Base-by-base conservation (phyloP, 2,329 filamentous ascomycete species). In the Botrytis hyacinthi region DNA sequence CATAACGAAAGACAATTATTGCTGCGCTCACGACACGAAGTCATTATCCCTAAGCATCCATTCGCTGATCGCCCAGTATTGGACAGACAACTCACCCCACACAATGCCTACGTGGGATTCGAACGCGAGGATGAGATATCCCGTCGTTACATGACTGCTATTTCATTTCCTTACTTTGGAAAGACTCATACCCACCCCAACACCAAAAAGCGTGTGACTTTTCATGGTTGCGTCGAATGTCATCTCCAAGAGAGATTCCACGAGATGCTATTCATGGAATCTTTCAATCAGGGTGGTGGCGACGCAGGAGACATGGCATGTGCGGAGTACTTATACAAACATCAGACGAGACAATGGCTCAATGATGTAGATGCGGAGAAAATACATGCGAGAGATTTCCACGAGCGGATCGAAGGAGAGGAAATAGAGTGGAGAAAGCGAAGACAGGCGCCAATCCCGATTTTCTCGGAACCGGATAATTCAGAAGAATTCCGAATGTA, bases 121-220 rank as follows among this genome's bases (percentile, higher is more conserved):
- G 65, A 68, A 22, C 16, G 46, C 16, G 5, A 20, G 7, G 46
- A 42, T 12, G 35, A 68, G 3, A 16, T 68, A 42, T 35, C 35
- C 35, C 35, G 35, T 32, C 65, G 46, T 37, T 68, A 68, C 48
- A 68, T 57, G 65, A 57, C 65, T 18, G 65, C 65, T 2, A 57
- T 68, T 5, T 14, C 35, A 3, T 57, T 68, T 20, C 18, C 65
- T 26, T 68, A 42, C 48, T 68, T 68, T 10, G 48, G 65, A 14
- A 57, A 40, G 22, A 57, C 35, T 51, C 40, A 22, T 12, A 54
- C 26, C 1, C n/a, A 54, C 3, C 48, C 65, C 16, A 22, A 42
- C 4, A 22, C 6, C 1, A 68, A 68, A 40, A 68, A 9, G 4
- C 26, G 48, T n/a, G 35, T 26, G 12, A 32, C 5, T 46, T 57